Base-by-base conservation (phyloP, 441 rosid genomes). In the Erodium trifolium region DNA sequence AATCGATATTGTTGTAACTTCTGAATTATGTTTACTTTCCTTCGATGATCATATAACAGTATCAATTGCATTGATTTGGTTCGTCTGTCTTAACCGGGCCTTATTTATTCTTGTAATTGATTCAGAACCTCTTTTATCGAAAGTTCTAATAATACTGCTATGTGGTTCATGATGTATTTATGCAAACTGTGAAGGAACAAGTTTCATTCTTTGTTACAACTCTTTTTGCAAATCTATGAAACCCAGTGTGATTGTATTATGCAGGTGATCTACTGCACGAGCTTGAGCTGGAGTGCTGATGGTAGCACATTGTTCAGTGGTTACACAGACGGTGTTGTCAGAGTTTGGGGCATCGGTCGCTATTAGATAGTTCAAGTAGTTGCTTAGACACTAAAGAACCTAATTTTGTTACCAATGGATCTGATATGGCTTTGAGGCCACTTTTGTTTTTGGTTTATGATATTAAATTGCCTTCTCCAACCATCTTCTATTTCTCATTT, bases 291-390 rank as follows among this genome's bases (percentile, higher is more conserved):
- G 99, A 94, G 92, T 63, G 84, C 82, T 0, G 99, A 94, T 78
- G 99, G 99, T 74, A 92, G 93, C 82, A 90, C 97, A 67, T 67
- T 94, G 82, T 94, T 90, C 84, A 90, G 98, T 64, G 99, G 99
- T 10, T 94, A 92, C 49, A 94, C 97, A 0, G 99, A 94, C 67
- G 98, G 99, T 66, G 98, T 94, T 5, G 80, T 94, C 79, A 83
- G 99, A 83, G 97, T 92, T 67, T 94, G 99, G 98, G 99, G 98
- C 13, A 76, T 94, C 34, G 96, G 96, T n/a, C 96, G 93, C 73
- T 91, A 78, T 72, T 91, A 86, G 80, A 66, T n/a, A 37, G 19
- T 51, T 45, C 13, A 45, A 45, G 51, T 10, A 41, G 12, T 12
- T 45, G 51, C 51, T 12, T 8, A 45, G 51, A 45, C 51, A 45